phyloP scores from a whole-genome alignment of 805 yeast genomes.

The Starmerella apis region DNA sequence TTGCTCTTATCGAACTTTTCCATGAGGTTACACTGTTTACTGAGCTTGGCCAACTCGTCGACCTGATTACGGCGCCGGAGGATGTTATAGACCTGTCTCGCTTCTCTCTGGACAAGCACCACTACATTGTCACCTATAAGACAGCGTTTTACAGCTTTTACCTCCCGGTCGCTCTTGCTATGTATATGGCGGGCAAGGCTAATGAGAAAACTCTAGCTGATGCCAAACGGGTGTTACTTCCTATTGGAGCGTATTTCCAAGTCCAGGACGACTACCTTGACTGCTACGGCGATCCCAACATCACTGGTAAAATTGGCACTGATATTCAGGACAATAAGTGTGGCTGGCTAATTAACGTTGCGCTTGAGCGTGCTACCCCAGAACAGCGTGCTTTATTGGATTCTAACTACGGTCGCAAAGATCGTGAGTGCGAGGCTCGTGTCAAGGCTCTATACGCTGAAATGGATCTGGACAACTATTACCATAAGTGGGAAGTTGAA shows the following conservation, averaged over 20 bases:
- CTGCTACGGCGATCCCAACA: conserved; percentile 93
- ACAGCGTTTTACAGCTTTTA: conserved; percentile 97
- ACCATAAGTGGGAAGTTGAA: conserved; percentile 73
- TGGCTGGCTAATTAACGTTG: conserved; percentile 94
- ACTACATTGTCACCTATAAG: conserved; percentile 90
- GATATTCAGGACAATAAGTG: conserved; percentile 98
- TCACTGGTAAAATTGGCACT: conserved; percentile 97
- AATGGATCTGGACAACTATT: conserved; percentile 58
- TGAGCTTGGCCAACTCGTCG: conserved; percentile 91
- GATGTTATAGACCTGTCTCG: conserved; percentile 80
- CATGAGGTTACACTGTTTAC: conserved; percentile 97
- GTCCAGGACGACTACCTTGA: conserved; percentile 96
- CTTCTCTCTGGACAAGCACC: conserved; percentile 80
- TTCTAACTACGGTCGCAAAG: conserved; percentile 80
- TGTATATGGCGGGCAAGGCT: conserved; percentile 78
- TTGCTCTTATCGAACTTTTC: conserved; percentile 82
- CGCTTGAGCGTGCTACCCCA: conserved; percentile 62
- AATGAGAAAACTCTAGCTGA: conserved; percentile 70
- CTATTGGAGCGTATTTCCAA: conserved; percentile 97
- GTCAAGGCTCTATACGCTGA: conserved; percentile 68
- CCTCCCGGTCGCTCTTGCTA: conserved; percentile 92
- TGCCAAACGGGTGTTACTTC: conserved; percentile 76
- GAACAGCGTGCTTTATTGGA: conserved; percentile 79
- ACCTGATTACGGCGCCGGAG: conserved; percentile 94
- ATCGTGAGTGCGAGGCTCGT: conserved; percentile 51